A percentile compares a stretch with the other conserved stretches of the same genome.
Evolutionary conservation across 805 yeast genomes (phyloP).

Genomic region (Hanseniaspora hatyaiensis): DNA sequence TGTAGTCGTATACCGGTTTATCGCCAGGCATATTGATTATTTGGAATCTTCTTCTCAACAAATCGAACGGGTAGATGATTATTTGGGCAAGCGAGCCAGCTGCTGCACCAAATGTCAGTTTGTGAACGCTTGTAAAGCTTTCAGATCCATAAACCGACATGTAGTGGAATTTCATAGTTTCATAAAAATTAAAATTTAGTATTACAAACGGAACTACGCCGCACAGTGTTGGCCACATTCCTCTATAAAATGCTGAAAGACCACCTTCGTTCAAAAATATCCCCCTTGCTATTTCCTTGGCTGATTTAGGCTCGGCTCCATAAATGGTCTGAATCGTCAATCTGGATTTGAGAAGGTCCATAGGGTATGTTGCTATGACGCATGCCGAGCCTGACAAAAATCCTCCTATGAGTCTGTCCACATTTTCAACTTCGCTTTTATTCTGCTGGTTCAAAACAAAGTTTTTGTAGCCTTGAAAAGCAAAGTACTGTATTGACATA

Average conservation of each 20-base stretch:
- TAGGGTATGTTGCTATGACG: slow-evolving; percentile 77
- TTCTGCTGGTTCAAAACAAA: slow-evolving; percentile 26
- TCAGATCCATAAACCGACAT: slow-evolving; percentile 20
- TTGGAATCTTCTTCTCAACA: slow-evolving; percentile 79
- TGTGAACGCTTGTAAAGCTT: slow-evolving; percentile 35
- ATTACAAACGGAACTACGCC: slow-evolving; percentile 97
- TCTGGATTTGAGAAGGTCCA: slow-evolving; percentile 84
- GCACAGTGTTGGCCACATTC: slow-evolving; percentile 76
- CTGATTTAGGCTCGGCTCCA: slow-evolving; percentile 34
- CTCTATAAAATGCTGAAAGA: slow-evolving; percentile 61
- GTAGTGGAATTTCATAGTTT: slow-evolving; percentile 50
- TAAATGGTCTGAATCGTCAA: slow-evolving; percentile 69
- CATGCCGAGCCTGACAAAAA: slow-evolving; percentile 69
- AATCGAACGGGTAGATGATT: slow-evolving; percentile 80
- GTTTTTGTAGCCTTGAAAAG: slow-evolving; percentile 54
- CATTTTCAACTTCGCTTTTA: slow-evolving; percentile 17
- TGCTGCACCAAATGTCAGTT: slow-evolving; percentile 67
- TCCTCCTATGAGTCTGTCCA: slow-evolving; percentile 62
- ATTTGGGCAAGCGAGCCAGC: slow-evolving; percentile 88
- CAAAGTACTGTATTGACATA: slow-evolving; percentile 85
- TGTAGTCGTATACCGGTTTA: slow-evolving; percentile 71
- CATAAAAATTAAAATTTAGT: slow-evolving; percentile 81
- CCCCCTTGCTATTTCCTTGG: slow-evolving; percentile 31
- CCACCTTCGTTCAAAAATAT: slow-evolving; percentile 79
- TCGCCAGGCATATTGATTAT: slow-evolving; percentile 65